Percentiles rank a stretch among this genome's conserved stretches.
Conservation (phyloP, 1,284 basidiomycete species). For the Cutaneotrichosporon mucoides region DNA sequence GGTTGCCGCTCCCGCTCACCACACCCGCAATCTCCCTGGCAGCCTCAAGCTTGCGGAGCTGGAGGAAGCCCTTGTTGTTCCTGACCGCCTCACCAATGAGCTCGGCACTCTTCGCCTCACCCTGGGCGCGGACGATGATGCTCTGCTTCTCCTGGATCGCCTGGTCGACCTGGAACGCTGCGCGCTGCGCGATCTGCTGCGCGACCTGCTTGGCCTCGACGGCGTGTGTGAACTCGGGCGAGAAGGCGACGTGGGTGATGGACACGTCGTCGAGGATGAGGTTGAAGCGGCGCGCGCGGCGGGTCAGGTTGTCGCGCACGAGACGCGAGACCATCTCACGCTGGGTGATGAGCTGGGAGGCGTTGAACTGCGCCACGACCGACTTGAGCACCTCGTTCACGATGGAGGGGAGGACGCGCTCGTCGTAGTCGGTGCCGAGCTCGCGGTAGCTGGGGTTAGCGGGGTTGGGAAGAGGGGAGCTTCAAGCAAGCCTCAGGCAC, state of each 20-base stretch:
- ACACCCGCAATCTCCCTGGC: slow-evolving; percentile 86
- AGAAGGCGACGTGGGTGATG: slow-evolving; percentile 87
- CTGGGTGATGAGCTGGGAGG: slow-evolving; percentile 96
- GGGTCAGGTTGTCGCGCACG: slow-evolving; percentile 80
- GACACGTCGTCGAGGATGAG: slow-evolving; percentile 96
- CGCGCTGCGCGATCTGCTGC: slow-evolving; percentile 84
- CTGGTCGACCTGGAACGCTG: slow-evolving; percentile 93
- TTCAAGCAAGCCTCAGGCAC: too few relatives aligned
- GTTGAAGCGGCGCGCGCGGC: slow-evolving; percentile 94
- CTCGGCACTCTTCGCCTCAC: slow-evolving; percentile 92
- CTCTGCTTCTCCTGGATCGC: slow-evolving; percentile 99
- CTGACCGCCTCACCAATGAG: slow-evolving; percentile 86
- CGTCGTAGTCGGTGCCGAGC: slow-evolving; percentile 94
- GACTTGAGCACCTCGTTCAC: slow-evolving; percentile 99
- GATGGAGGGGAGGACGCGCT: slow-evolving; percentile 76
- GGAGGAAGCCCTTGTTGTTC: slow-evolving; percentile 86
- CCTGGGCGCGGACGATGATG: slow-evolving; percentile 94
- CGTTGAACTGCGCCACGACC: slow-evolving; percentile 99
- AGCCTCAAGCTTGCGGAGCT: slow-evolving; percentile 95
- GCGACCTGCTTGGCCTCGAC: slow-evolving; percentile 82
- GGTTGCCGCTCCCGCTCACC: slow-evolving; percentile 77
- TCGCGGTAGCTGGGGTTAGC: slow-evolving; percentile 65
- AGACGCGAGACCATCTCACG: slow-evolving; percentile 86
- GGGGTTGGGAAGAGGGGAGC: too few relatives aligned
- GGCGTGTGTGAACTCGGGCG: slow-evolving; percentile 61